Conservation (phyloP, 192 early-diverging fungal genomes). For the Backusella sp. region DNA sequence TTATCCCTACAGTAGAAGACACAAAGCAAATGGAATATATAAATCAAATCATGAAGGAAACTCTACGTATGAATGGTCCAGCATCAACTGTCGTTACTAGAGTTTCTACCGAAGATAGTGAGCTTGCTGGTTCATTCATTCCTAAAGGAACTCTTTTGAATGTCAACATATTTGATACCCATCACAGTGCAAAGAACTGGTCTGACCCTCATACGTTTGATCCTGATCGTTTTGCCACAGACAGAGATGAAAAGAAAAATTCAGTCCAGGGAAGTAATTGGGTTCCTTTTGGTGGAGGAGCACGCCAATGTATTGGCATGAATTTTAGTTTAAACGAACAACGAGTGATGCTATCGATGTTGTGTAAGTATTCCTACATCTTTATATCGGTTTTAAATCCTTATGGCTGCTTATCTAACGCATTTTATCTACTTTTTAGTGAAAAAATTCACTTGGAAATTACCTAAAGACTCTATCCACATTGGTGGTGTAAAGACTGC, state of each 20-base stretch:
- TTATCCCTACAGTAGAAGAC: constrained; percentile 49
- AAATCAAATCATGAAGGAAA: constrained; percentile 49
- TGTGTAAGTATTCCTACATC: constrained; percentile 18
- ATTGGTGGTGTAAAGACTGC: neutral
- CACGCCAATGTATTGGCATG: constrained; percentile 62
- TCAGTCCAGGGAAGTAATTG: constrained; percentile 21
- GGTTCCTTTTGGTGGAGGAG: constrained; percentile 59
- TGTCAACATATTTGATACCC: constrained; percentile 4
- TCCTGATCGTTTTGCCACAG: constrained; percentile 48
- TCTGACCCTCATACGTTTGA: constrained; percentile 44
- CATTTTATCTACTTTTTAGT: constrained; percentile 5
- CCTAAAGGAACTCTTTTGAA: constrained; percentile 22
- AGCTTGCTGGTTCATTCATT: constrained; percentile 18
- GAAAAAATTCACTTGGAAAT: constrained; percentile 19
- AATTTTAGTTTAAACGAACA: constrained; percentile 61
- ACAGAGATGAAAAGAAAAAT: neutral
- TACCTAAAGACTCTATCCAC: constrained; percentile 22
- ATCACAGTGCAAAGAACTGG: constrained; percentile 23
- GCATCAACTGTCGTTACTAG: neutral
- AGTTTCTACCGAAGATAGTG: constrained; percentile 23
- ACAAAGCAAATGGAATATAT: constrained; percentile 52
- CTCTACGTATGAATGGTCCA: constrained; percentile 17
- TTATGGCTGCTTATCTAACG: neutral
- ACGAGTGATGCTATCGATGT: constrained; percentile 52
- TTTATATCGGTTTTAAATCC: neutral